Conservation (phyloP, 2,329 filamentous ascomycete species). For the Nemania sp. region DNA sequence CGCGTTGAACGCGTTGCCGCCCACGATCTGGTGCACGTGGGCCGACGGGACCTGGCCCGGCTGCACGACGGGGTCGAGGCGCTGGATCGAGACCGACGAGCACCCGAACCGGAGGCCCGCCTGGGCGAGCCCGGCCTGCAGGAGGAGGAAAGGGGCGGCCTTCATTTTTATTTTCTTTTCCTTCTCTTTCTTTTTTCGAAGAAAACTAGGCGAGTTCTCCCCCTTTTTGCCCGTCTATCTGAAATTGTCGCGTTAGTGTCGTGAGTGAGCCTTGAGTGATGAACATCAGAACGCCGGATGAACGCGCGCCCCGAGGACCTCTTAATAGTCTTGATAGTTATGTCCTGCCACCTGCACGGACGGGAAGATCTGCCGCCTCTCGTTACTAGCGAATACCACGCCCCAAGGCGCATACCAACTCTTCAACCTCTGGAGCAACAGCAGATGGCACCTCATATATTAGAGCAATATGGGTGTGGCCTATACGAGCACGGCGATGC, state of each 20-base stretch:
- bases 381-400: neutral
- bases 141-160: constrained; percentile 10
- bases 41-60: constrained; percentile 38
- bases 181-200: too few relatives aligned
- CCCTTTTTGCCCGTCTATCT: neutral
- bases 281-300: neutral
- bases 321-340: neutral
- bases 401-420: constrained; percentile 17
- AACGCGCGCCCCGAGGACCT: neutral
- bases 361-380: constrained; percentile 12
- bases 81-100: constrained; percentile 38
- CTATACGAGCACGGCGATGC: constrained; percentile 7
- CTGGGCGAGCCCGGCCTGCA: constrained; percentile 35
- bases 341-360: neutral
- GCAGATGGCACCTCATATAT: neutral
- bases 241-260: neutral
- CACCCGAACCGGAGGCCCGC: constrained; percentile 41
- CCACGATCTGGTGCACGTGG: constrained; percentile 41
- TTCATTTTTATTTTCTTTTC: too few relatives aligned
- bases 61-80: constrained; percentile 40
- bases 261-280: neutral
- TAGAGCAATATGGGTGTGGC: constrained; percentile 15
- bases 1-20: constrained; percentile 41
- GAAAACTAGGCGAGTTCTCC: too few relatives aligned
- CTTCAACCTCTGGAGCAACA: neutral